Evolutionary conservation across 2,329 filamentous ascomycete species (phyloP), one percentile per base, ranked within the genome.

Genomic region (Fusarium sp.): DNA sequence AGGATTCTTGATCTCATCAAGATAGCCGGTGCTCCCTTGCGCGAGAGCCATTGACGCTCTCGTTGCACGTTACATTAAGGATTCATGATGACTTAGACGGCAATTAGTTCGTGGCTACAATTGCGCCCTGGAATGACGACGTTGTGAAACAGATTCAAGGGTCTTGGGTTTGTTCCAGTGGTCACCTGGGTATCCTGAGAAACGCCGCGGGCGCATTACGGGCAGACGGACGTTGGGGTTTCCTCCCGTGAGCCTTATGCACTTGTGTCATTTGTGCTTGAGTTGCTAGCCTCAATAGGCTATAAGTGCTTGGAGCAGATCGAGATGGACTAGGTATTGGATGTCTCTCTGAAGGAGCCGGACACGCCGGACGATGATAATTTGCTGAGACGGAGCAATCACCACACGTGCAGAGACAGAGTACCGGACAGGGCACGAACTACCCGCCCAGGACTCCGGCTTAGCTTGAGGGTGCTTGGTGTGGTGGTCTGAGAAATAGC

Each of bases 331-430:
- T 13, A 56, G 44, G 40, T 40, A 49, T 51, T 40, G 56, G 38
- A 26, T 46, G 40, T 43, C 51, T 45, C 53, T 18, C 28, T 34
- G 26, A 24, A 40, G 39, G 39, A 28, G 18, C 44, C 66, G 66
- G 67, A 15, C 55, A 66, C 38, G 38, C 67, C 66, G 67, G 46
- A 15, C 4, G 28, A 52, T 36, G 40, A 40, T 49, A 40, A 40
- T 59, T 62, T 58, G 20, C 48, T 62, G 22, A 54, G 46, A 31
- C 45, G 17, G 46, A 52, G 40, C 36, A 31, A 53, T 40, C 39
- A 57, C 31, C 49, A 57, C 67, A 70, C 67, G 67, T 70, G 67
- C 58, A 55, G 43, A 68, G 39, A 48, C 49, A 40, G 48, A 51
- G 53, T 38, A 38, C 33, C 18, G 31, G 57, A 68, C 61, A 67